These are phyloP conservation scores for Teunomyces pallodes DNA, from an alignment of 805 yeast genomes.

Conservation along the genomic window DNA sequence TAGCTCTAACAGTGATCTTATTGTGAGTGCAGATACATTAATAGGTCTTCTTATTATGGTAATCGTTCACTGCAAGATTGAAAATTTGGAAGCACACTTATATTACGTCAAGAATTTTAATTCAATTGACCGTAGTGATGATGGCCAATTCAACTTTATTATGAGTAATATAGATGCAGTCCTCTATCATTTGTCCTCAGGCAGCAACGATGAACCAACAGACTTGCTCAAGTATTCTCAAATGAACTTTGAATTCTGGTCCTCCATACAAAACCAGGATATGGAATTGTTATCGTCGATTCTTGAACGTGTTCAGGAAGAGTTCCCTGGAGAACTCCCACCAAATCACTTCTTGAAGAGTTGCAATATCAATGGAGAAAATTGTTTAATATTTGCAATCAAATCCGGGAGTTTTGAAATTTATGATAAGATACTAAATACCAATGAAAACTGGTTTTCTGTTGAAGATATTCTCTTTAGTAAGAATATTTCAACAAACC, in stretches of 20 bases:
- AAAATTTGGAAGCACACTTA: slow-evolving; percentile 60
- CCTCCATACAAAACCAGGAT: slow-evolving; percentile 39
- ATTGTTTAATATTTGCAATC: slow-evolving; percentile 64
- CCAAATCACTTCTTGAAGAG: slow-evolving; percentile 21
- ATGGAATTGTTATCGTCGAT: slow-evolving; percentile 9
- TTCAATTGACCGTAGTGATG: slow-evolving; percentile 24
- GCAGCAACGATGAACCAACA: slow-evolving; percentile 22
- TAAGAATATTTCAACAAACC: slow-evolving; percentile 46
- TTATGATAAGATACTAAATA: slow-evolving; percentile 46
- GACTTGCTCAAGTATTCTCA: slow-evolving; percentile 42
- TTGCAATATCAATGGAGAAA: slow-evolving; percentile 56
- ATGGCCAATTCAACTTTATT: slow-evolving; percentile 73
- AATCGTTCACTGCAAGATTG: slow-evolving; percentile 58
- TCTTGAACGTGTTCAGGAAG: background rate
- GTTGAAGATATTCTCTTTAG: slow-evolving; percentile 70
- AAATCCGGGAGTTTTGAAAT: slow-evolving; percentile 43
- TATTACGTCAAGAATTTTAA: slow-evolving; percentile 64
- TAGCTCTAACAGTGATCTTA: slow-evolving; percentile 10
- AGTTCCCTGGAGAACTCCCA: slow-evolving; percentile 11
- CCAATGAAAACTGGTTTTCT: slow-evolving; percentile 49
- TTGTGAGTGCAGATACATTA: slow-evolving; percentile 78
- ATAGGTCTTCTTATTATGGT: slow-evolving; percentile 72
- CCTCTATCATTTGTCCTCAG: slow-evolving; percentile 49
- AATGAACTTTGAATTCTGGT: slow-evolving; percentile 55
- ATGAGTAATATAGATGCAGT: slow-evolving; percentile 85